These are phyloP conservation scores for Zoysia matrella DNA, from an alignment of 202 grass and related monocot species.

Conservation along the genomic window DNA sequence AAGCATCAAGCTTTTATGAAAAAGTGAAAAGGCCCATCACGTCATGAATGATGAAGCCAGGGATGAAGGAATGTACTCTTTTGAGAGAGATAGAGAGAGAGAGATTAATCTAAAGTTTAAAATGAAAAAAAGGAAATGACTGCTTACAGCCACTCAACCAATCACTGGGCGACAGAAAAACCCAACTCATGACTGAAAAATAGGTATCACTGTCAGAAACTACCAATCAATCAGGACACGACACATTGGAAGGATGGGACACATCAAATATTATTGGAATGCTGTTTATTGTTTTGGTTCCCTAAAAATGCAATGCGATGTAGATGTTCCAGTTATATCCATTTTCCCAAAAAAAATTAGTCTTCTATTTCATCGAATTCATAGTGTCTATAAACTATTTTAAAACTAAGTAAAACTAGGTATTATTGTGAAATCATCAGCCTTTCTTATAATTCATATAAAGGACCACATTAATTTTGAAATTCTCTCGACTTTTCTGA, in stretches of 20 bases:
- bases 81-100: neutral
- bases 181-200: slow-evolving; percentile 11
- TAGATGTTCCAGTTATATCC: neutral
- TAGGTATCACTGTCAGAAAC: slow-evolving; percentile 1
- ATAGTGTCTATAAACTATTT: neutral
- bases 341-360: neutral
- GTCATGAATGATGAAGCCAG: slow-evolving; percentile 20
- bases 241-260: neutral
- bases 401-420: neutral
- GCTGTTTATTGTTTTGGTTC: slow-evolving; percentile 10
- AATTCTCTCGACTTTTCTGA: slow-evolving; percentile 4
- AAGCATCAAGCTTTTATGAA: neutral
- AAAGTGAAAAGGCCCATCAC: slow-evolving; percentile 27
- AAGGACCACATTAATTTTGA: neutral
- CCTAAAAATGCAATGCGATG: neutral
- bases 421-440: neutral
- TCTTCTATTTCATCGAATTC: neutral
- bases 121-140: slow-evolving; percentile 10
- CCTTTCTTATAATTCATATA: neutral
- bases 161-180: slow-evolving; percentile 26
- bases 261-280: slow-evolving; percentile 7
- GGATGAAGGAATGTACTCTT: slow-evolving; percentile 23
- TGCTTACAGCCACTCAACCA: slow-evolving; percentile 5
- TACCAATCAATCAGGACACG: slow-evolving; percentile 26
- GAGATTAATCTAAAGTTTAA: slow-evolving; percentile 19